Percentiles rank a stretch among this genome's conserved stretches.
Conservation (phyloP, 768 basidiomycete genomes). For the Gymnopilus junonius region DNA sequence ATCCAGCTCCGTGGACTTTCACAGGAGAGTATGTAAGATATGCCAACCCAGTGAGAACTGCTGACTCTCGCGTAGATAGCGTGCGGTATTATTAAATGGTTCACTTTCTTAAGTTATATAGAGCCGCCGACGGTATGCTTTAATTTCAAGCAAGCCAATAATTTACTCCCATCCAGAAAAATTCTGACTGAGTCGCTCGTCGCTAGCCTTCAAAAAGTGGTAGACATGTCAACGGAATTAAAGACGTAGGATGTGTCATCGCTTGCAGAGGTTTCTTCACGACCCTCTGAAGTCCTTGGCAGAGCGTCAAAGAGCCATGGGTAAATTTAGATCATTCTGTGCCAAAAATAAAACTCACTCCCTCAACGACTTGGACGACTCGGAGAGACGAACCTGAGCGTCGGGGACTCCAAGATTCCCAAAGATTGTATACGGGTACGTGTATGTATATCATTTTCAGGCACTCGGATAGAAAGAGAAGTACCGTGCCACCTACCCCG, state of each 20-base stretch:
- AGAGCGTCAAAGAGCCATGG: not conserved
- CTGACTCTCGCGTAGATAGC: not conserved
- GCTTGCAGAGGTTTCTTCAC: not conserved
- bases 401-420: not conserved
- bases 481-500: not conserved
- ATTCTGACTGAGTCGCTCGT: not conserved
- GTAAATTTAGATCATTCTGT: not conserved
- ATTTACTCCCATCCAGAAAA: not conserved
- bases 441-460: not conserved
- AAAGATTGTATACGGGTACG: not conserved
- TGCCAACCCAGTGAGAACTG: not conserved
- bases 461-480: not conserved
- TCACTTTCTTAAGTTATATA: not conserved
- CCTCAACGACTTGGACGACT: not conserved
- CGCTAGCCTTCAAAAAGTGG: not conserved
- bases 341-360: not conserved
- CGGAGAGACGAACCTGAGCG: not conserved
- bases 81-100: not conserved
- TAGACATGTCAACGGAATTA: not conserved
- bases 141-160: not conserved
- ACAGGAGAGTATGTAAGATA: not conserved
- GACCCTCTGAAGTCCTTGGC: not conserved
- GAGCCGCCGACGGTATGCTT: not conserved
- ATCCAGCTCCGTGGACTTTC: not conserved
- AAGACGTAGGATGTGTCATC: not conserved